These are phyloP conservation scores for Rhodocollybia butyracea DNA, from an alignment of 768 basidiomycete species.

Conservation along the genomic window DNA sequence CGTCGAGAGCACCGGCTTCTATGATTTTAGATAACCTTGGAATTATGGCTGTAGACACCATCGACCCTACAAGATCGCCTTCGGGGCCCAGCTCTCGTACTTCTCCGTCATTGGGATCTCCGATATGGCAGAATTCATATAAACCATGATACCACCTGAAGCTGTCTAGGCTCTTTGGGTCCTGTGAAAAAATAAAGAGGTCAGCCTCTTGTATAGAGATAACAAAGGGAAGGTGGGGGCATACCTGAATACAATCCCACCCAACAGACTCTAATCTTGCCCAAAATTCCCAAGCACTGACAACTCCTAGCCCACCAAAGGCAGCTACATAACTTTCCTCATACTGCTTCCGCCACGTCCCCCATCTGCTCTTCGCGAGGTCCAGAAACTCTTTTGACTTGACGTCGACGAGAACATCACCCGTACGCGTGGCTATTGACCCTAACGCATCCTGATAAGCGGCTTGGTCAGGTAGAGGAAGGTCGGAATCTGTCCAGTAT, in stretches of 20 bases:
- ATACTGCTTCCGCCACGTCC: slow-evolving; percentile 71
- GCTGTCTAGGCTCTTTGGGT: slow-evolving; percentile 58
- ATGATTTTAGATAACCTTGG: slow-evolving; percentile 72
- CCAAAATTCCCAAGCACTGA: slow-evolving; percentile 76
- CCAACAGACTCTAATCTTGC: slow-evolving; percentile 71
- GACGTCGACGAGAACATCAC: slow-evolving; percentile 75
- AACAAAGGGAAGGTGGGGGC: slow-evolving; percentile 15
- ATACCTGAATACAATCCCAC: slow-evolving; percentile 85
- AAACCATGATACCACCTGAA: slow-evolving; percentile 84
- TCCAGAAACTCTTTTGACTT: slow-evolving; percentile 80
- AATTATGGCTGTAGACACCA: slow-evolving; percentile 81
- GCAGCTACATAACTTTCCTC: slow-evolving; percentile 83
- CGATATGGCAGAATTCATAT: slow-evolving; percentile 71
- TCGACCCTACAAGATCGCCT: slow-evolving; percentile 83
- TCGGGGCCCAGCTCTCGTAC: slow-evolving; percentile 71
- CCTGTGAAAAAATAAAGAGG: slow-evolving; percentile 29
- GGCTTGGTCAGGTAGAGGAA: slow-evolving; percentile 60
- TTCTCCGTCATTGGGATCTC: slow-evolving; percentile 37
- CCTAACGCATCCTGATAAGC: slow-evolving; percentile 67
- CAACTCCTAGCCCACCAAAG: slow-evolving; percentile 67
- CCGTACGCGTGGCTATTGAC: slow-evolving; percentile 47
- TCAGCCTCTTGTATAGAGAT: slow-evolving; percentile 4
- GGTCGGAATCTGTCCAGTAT: slow-evolving; percentile 80
- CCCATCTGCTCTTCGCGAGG: slow-evolving; percentile 67
- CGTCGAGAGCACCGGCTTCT: slow-evolving; percentile 79